Evolutionary conservation across 805 yeast species (phyloP).

Genomic region (Tetrapisispora phaffii): DNA sequence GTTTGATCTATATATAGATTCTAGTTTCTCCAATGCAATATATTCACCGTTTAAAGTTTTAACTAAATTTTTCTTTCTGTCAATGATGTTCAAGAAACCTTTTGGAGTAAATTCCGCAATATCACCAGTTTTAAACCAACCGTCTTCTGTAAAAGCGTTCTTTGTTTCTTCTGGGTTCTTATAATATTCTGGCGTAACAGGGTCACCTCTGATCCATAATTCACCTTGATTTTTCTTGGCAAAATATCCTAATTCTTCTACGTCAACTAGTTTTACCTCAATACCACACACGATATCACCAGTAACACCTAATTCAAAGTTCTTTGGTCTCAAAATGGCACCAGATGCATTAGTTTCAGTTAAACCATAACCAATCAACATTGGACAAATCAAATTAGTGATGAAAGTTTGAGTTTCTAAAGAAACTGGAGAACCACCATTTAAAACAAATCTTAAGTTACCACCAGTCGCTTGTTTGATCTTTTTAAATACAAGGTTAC

Average conservation of each 20-base stretch:
- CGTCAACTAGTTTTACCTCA: slow-evolving; percentile 84
- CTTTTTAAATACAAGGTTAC: slow-evolving; percentile 68
- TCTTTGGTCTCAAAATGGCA: slow-evolving; percentile 52
- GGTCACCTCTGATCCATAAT: slow-evolving; percentile 64
- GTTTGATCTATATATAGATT: slow-evolving; percentile 81
- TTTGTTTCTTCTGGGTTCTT: slow-evolving; percentile 74
- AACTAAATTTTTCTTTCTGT: slow-evolving; percentile 91
- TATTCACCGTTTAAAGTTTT: slow-evolving; percentile 96
- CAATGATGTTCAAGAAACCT: slow-evolving; percentile 78
- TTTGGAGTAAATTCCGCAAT: slow-evolving; percentile 83
- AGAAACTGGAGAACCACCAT: slow-evolving; percentile 93
- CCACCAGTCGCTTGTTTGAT: slow-evolving; percentile 96
- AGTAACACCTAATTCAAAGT: slow-evolving; percentile 63
- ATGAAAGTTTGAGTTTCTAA: slow-evolving; percentile 75
- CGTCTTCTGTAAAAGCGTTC: slow-evolving; percentile 67
- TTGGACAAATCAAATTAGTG: slow-evolving; percentile 65
- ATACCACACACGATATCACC: slow-evolving; percentile 78
- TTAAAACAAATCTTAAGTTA: slow-evolving; percentile 54
- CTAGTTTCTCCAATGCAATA: slow-evolving; percentile 91
- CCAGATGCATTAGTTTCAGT: slow-evolving; percentile 94
- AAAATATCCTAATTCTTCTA: slow-evolving; percentile 78
- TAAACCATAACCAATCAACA: slow-evolving; percentile 91
- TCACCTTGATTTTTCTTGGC: slow-evolving; percentile 94
- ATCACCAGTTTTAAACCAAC: slow-evolving; percentile 96
- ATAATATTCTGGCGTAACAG: slow-evolving; percentile 70